Conservation (phyloP, 495 filamentous ascomycete genomes). For the Trichocladium uniseriatum region DNA sequence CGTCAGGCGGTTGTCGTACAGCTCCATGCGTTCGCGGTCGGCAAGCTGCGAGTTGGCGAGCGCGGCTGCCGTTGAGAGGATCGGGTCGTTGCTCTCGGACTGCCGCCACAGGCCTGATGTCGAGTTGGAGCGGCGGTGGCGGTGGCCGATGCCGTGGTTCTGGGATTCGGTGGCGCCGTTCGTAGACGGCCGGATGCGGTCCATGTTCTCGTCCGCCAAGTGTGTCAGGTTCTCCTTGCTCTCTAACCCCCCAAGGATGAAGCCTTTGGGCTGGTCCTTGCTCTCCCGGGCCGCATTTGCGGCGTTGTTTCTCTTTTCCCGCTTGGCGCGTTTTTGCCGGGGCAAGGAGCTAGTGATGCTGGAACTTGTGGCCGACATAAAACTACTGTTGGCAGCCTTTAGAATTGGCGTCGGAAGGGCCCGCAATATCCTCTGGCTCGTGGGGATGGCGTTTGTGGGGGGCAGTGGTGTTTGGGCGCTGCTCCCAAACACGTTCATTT, state of each 20-base stretch:
- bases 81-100: slow-evolving; percentile 26
- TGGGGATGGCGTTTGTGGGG: slow-evolving; percentile 76
- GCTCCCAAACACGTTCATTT: slow-evolving; percentile 75
- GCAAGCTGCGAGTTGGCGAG: slow-evolving; percentile 32
- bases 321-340: slow-evolving; percentile 46
- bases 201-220: slow-evolving; percentile 29
- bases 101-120: slow-evolving; percentile 16
- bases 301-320: slow-evolving; percentile 41
- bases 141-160: slow-evolving; percentile 17
- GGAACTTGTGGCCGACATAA: slow-evolving; percentile 85
- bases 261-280: slow-evolving; percentile 30
- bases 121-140: slow-evolving; percentile 25
- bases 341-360: slow-evolving; percentile 76
- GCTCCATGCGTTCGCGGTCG: slow-evolving; percentile 61
- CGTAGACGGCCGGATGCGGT: slow-evolving; percentile 26
- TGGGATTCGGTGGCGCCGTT: slow-evolving; percentile 16
- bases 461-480: slow-evolving; percentile 54
- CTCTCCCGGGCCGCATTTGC: slow-evolving; percentile 9
- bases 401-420: slow-evolving; percentile 85
- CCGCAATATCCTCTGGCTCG: slow-evolving; percentile 82
- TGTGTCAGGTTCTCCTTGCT: slow-evolving; percentile 38
- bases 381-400: slow-evolving; percentile 88
- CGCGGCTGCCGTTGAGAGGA: slow-evolving; percentile 39
- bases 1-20: slow-evolving; percentile 80
- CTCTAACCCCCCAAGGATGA: slow-evolving; percentile 17